Evolutionary conservation across 2,329 filamentous ascomycete species (phyloP).

Genomic region (Trichoderma harzianum): DNA sequence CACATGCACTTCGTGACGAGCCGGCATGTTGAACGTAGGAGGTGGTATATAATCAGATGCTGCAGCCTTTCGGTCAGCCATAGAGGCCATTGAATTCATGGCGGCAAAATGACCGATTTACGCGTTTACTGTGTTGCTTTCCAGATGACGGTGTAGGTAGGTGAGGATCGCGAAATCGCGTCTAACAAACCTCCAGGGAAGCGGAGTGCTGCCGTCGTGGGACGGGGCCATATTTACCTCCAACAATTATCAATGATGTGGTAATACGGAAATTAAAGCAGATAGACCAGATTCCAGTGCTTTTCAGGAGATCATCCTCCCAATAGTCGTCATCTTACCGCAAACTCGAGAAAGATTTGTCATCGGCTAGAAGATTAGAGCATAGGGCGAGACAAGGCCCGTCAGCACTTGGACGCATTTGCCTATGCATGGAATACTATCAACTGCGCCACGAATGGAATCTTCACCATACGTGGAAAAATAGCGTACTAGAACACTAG

Average conservation of each 20-base stretch:
- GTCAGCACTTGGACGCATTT: conserved; percentile 1
- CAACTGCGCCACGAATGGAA: neutral
- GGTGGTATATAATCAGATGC: neutral
- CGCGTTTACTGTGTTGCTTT: neutral
- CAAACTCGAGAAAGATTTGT: conserved; percentile 7
- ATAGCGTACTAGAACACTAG: neutral
- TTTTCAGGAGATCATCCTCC: neutral
- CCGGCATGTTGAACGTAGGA: neutral
- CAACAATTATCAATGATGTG: neutral
- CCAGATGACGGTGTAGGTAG: neutral
- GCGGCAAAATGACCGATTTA: neutral
- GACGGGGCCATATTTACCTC: neutral
- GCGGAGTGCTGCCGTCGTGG: neutral
- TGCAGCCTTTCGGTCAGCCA: neutral
- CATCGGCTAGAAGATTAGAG: conserved; percentile 1
- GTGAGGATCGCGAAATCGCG: neutral
- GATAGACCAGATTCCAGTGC: neutral
- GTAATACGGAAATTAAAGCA: neutral
- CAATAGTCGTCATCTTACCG: neutral
- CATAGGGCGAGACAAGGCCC: neutral
- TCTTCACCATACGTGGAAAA: neutral
- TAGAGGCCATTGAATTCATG: neutral
- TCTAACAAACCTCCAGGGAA: neutral
- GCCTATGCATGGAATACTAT: neutral
- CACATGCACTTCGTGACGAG: neutral